These are phyloP conservation scores for Gilbertella persicaria DNA, from an alignment of 371 early-diverging fungal species.

Conservation along the genomic window DNA sequence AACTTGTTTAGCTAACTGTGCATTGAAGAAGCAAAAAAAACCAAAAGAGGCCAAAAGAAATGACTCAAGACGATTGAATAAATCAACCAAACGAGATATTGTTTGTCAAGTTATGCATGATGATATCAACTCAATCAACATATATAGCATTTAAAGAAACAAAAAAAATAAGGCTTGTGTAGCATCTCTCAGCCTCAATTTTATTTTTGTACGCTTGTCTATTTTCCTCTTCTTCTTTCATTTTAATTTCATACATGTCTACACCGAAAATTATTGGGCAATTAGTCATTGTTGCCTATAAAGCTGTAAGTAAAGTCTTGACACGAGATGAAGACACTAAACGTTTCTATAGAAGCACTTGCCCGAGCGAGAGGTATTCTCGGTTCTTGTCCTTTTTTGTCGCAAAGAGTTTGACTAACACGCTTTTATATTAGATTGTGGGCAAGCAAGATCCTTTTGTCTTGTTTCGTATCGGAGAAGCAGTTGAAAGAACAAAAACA, in stretches of 20 bases:
- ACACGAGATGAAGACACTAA: not conserved
- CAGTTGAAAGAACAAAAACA: conserved; percentile 40
- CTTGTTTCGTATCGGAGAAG: conserved; percentile 44
- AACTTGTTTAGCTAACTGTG: no score
- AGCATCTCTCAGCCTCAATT: no score
- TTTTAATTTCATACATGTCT: conserved; percentile 12
- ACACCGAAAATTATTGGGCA: conserved; percentile 41
- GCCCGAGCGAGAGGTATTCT: conserved; percentile 53
- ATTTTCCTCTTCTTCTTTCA: not conserved
- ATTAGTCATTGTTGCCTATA: conserved; percentile 49
- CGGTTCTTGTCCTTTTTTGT: not conserved
- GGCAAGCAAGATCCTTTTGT: conserved; percentile 57
- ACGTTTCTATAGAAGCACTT: conserved; percentile 35
- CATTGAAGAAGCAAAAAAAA: no score
- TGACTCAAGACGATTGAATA: no score
- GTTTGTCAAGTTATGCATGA: no score
- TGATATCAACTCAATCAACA: no score
- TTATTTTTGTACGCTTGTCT: no score
- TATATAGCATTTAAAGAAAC: no score
- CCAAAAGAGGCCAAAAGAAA: no score
- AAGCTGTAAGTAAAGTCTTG: conserved; percentile 37
- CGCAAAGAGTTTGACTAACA: not conserved
- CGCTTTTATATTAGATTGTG: conserved; percentile 28
- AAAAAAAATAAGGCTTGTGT: no score
- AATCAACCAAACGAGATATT: no score